Evolutionary conservation across 306 rosid species (phyloP).

Genomic region (Myrica gale): DNA sequence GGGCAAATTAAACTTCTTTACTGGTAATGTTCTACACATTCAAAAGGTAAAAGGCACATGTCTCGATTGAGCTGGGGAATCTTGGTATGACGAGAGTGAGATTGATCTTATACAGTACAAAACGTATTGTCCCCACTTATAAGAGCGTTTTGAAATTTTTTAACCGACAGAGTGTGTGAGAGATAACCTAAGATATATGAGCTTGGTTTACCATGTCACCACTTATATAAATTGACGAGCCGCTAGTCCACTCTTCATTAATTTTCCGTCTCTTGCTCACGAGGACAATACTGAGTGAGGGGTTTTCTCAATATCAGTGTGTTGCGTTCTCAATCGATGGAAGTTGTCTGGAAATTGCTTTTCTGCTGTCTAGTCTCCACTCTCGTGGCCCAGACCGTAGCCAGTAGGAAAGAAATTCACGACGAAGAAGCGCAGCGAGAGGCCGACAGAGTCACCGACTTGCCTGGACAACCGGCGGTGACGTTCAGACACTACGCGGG

Average conservation of each 20-base stretch:
- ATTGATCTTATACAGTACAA: too few species aligned
- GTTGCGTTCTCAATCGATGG: not conserved
- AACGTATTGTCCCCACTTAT: too few species aligned
- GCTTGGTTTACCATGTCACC: too few species aligned
- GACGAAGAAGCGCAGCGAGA: slow-evolving; percentile 26
- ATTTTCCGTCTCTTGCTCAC: too few species aligned
- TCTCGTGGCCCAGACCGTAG: not conserved
- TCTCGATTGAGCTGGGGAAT: not conserved
- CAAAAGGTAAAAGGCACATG: not conserved
- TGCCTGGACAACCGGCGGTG: slow-evolving; percentile 63
- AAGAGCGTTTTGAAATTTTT: too few species aligned
- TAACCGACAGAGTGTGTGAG: too few species aligned
- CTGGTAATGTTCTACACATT: too few species aligned
- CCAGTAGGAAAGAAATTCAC: not conserved
- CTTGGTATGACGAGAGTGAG: not conserved
- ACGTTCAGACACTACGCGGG: slow-evolving; percentile 61
- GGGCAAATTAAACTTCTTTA: too few species aligned
- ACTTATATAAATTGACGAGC: too few species aligned
- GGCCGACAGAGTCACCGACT: slow-evolving; percentile 47
- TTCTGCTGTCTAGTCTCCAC: not conserved
- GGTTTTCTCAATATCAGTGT: not conserved
- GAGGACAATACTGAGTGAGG: too few species aligned
- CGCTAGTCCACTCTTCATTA: too few species aligned
- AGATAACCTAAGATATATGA: too few species aligned
- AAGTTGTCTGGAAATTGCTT: not conserved